Percentiles rank a stretch among this genome's conserved stretches.
These are phyloP conservation scores for Apiospora kogelbergensis DNA, from an alignment of 2,329 filamentous ascomycete genomes.

Conservation along the genomic window DNA sequence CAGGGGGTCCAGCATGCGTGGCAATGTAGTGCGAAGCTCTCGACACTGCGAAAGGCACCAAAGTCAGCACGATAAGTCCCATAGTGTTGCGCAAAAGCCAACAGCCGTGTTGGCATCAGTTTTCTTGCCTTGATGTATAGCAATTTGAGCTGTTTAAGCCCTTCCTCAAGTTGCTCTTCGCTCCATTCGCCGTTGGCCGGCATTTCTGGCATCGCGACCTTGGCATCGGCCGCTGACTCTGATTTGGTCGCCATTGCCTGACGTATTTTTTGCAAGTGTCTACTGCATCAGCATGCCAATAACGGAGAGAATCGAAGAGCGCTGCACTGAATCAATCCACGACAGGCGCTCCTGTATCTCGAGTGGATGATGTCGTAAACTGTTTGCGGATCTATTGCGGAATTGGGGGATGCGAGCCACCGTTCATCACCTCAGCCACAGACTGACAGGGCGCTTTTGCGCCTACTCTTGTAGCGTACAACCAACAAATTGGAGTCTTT, in stretches of 20 bases:
- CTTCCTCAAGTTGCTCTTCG: conserved; percentile 50
- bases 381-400: background rate
- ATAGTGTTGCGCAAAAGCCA: background rate
- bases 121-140: conserved; percentile 53
- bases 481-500: background rate
- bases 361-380: background rate
- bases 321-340: background rate
- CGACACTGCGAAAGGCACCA: conserved; percentile 37
- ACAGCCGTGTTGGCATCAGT: background rate
- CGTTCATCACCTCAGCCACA: background rate
- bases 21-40: conserved; percentile 48
- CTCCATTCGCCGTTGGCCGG: conserved; percentile 37
- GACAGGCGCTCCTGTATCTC: background rate
- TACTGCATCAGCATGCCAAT: background rate
- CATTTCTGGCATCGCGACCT: conserved; percentile 17
- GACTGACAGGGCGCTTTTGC: background rate
- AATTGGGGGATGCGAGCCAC: background rate
- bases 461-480: no score
- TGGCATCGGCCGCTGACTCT: background rate
- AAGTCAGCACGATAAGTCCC: background rate
- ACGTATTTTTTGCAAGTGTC: background rate
- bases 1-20: conserved; percentile 52
- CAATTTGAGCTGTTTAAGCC: conserved; percentile 51
- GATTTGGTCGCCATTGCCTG: background rate
- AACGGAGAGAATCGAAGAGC: background rate